These are phyloP conservation scores for Boletus smithii DNA, from an alignment of 1,284 basidiomycete genomes.

Conservation along the genomic window DNA sequence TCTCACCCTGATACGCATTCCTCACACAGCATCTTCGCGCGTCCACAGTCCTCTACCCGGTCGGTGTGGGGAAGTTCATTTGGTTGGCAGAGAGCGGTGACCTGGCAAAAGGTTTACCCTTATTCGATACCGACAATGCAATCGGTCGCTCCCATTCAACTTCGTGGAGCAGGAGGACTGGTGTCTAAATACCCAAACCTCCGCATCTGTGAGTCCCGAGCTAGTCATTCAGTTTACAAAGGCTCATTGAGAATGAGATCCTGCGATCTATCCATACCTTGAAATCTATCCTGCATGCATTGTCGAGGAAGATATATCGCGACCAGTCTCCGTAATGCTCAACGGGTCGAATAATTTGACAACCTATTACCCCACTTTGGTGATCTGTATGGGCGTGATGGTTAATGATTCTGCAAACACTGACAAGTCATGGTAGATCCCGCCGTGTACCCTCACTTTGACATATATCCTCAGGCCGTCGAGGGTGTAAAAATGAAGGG, in stretches of 20 bases:
- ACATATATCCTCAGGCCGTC: conserved; percentile 39
- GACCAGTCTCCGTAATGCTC: conserved; percentile 4
- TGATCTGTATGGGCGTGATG: conserved; percentile 24
- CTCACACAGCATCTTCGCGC: neutral
- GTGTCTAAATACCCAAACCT: conserved; percentile 19
- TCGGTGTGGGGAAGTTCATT: conserved; percentile 20
- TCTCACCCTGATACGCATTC: conserved; percentile 45
- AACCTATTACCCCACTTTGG: conserved; percentile 16
- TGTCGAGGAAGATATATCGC: conserved; percentile 2
- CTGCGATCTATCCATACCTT: conserved; percentile 26
- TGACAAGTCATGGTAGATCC: conserved; percentile 35
- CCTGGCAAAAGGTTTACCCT: conserved; percentile 22
- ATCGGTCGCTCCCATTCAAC: conserved; percentile 7
- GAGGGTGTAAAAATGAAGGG: neutral
- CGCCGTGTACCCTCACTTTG: conserved; percentile 45
- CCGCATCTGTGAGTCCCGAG: conserved; percentile 24
- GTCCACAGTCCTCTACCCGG: neutral
- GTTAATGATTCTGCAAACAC: conserved; percentile 3
- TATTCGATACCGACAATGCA: conserved; percentile 5
- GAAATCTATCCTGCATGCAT: conserved; percentile 29
- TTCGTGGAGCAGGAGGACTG: conserved; percentile 14
- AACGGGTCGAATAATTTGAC: neutral
- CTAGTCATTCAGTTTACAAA: neutral
- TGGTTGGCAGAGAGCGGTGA: conserved; percentile 18
- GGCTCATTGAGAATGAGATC: conserved; percentile 25